Base-by-base conservation (phyloP, 441 rosid genomes). In the Euphorbia celastroides region DNA sequence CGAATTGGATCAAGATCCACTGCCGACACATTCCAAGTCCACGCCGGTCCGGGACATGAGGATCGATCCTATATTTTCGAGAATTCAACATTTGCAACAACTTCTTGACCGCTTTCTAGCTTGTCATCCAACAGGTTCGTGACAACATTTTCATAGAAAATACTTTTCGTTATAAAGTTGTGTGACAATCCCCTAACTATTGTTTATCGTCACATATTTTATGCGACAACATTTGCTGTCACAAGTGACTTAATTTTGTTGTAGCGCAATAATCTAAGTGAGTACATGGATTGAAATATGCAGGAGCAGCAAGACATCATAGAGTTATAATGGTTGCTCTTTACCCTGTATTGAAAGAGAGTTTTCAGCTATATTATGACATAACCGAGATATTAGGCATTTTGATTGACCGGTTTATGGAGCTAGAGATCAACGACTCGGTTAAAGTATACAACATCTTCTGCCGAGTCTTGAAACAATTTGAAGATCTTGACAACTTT, bases 121-220 rank as follows among this genome's bases (percentile, higher is more conserved):
- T 57, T 91, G 97, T 67, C 84, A 84, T 31, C 97, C 99, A 36
- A 84, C 97, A 82, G 99, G 99, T 90, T 67, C 6, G 27, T 66
- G 30, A 23, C 36, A n/a, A 2, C 5, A 19, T 20, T 36, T 38
- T 2, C 3, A n/a, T n/a, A n/a, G 38, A 34, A 34, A 34, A 34
- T 34, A n/a, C n/a, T n/a, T n/a, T n/a, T n/a, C n/a, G n/a, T n/a
- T n/a, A n/a, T n/a, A n/a, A n/a, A n/a, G n/a, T n/a, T n/a, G n/a
- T n/a, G n/a, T n/a, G n/a, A n/a, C n/a, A n/a, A n/a, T n/a, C n/a
- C n/a, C n/a, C n/a, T n/a, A n/a, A n/a, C n/a, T n/a, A n/a, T n/a
- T n/a, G n/a, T n/a, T n/a, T n/a, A n/a, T n/a, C n/a, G n/a, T n/a
- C n/a, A n/a, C n/a, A n/a, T n/a, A n/a, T n/a, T n/a, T n/a, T n/a